These are phyloP conservation scores for Chaetomiaceae sp. DNA, from an alignment of 2,329 filamentous ascomycete species.

Conservation along the genomic window DNA sequence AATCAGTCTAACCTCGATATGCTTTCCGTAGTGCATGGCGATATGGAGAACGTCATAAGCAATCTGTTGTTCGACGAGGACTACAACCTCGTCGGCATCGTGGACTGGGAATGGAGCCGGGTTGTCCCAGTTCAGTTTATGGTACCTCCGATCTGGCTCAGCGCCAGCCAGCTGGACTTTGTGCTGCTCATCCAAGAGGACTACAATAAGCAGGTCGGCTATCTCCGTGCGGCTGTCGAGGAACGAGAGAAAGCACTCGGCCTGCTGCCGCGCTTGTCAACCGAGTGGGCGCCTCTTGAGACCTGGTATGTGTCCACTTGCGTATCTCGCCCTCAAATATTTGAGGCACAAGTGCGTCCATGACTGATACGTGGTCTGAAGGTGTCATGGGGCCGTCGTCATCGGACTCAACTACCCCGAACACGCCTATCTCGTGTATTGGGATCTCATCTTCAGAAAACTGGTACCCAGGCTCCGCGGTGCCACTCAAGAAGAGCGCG, in stretches of 20 bases:
- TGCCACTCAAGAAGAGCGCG: background rate
- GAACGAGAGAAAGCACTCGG: slow-evolving; percentile 1
- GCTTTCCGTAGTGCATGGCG: slow-evolving; percentile 5
- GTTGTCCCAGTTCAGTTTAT: slow-evolving; percentile 4
- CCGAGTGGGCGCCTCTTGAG: slow-evolving; percentile 1
- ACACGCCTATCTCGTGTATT: background rate
- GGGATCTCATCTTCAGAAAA: background rate
- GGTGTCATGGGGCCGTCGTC: background rate
- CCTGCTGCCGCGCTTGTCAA: background rate
- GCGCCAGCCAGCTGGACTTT: background rate
- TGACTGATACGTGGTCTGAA: background rate
- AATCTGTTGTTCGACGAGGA: slow-evolving; percentile 9
- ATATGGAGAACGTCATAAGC: slow-evolving; percentile 1
- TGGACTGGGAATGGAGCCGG: slow-evolving; percentile 13
- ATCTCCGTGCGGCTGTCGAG: background rate
- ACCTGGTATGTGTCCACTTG: background rate
- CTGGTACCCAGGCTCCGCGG: background rate
- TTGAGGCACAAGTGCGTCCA: background rate
- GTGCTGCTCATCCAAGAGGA: background rate
- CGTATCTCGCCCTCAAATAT: background rate
- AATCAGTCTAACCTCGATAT: background rate
- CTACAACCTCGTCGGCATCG: slow-evolving; percentile 4
- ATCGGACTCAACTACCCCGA: slow-evolving; percentile 6
- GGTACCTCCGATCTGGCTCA: slow-evolving; percentile 5
- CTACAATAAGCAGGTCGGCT: background rate